Percentiles rank a stretch among this genome's conserved stretches.
Conservation (phyloP, 306 rosid genomes). For the Senna siamea region DNA sequence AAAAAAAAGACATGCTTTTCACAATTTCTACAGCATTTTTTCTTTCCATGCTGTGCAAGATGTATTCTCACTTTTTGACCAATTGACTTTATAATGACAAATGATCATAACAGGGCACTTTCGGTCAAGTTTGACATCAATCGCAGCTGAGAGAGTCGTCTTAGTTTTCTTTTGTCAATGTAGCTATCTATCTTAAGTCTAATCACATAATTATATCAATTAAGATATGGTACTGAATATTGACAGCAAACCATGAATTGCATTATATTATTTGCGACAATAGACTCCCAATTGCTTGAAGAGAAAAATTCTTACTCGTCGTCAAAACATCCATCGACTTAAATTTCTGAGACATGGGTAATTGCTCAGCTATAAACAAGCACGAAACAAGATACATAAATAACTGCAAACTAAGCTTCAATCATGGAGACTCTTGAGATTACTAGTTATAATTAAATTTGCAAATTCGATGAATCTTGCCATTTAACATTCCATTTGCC, state of each 20-base stretch:
- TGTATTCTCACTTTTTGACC: slow-evolving; percentile 41
- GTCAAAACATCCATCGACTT: slow-evolving; percentile 9
- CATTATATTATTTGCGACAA: slow-evolving; percentile 35
- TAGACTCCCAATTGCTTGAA: slow-evolving; percentile 27
- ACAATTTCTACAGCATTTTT: neutral
- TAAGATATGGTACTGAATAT: slow-evolving; percentile 25
- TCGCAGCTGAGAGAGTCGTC: neutral
- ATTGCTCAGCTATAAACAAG: neutral
- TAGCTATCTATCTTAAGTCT: neutral
- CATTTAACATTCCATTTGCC: neutral
- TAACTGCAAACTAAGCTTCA: neutral
- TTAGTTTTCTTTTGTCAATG: slow-evolving; percentile 12
- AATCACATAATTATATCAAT: slow-evolving; percentile 13
- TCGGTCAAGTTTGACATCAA: neutral
- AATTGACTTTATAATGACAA: slow-evolving; percentile 27
- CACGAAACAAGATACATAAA: neutral
- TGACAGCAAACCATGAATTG: slow-evolving; percentile 17
- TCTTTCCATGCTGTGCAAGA: slow-evolving; percentile 14
- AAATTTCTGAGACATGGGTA: slow-evolving; percentile 11
- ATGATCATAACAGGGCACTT: slow-evolving; percentile 21
- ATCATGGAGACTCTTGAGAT: neutral
- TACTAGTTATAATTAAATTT: slow-evolving; percentile 14
- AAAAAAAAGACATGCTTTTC: slow-evolving; percentile 31
- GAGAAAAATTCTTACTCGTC: slow-evolving; percentile 21
- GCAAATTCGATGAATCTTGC: neutral